Conservation (phyloP, 331 rosid species). For the Stylosanthes scabra region DNA sequence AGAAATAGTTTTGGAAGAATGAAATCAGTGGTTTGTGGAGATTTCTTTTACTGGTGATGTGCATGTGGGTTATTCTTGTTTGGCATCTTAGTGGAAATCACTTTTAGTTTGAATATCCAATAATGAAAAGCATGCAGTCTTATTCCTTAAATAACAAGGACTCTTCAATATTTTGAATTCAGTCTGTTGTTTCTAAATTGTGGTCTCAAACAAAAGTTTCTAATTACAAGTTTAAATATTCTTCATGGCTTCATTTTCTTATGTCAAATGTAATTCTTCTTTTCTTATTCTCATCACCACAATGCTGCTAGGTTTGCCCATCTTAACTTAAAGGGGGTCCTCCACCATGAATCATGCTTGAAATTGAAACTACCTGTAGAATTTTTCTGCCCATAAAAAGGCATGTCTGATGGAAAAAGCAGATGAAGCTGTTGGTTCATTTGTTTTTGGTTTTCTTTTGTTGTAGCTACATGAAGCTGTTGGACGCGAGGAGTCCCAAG, state of each 20-base stretch:
- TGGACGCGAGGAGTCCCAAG: slow-evolving; percentile 81
- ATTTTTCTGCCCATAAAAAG: slow-evolving; percentile 8
- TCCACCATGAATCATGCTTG: slow-evolving; percentile 30
- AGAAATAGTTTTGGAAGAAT: slow-evolving; percentile 9
- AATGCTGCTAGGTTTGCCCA: slow-evolving; percentile 8
- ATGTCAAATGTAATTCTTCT: slow-evolving; percentile 13
- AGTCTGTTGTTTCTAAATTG: background rate
- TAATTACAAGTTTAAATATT: slow-evolving; percentile 1
- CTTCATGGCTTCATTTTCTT: background rate
- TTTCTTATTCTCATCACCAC: background rate
- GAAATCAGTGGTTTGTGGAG: slow-evolving; percentile 4
- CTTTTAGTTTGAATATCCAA: background rate
- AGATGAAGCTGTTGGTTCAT: slow-evolving; percentile 6
- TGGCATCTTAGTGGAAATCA: background rate
- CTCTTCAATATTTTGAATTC: background rate
- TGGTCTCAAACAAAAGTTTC: slow-evolving; percentile 5
- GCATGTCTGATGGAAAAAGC: slow-evolving; percentile 22
- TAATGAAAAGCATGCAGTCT: background rate
- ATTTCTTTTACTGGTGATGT: slow-evolving; percentile 2
- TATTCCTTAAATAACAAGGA: slow-evolving; percentile 2
- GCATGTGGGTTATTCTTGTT: slow-evolving; percentile 17
- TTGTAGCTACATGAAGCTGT: slow-evolving; percentile 84
- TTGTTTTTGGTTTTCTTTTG: slow-evolving; percentile 31
- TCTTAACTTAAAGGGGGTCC: slow-evolving; percentile 2
- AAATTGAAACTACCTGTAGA: slow-evolving; percentile 31